Base-by-base conservation (phyloP, 257 asterid species). In the Ocimum tenuiflorum region DNA sequence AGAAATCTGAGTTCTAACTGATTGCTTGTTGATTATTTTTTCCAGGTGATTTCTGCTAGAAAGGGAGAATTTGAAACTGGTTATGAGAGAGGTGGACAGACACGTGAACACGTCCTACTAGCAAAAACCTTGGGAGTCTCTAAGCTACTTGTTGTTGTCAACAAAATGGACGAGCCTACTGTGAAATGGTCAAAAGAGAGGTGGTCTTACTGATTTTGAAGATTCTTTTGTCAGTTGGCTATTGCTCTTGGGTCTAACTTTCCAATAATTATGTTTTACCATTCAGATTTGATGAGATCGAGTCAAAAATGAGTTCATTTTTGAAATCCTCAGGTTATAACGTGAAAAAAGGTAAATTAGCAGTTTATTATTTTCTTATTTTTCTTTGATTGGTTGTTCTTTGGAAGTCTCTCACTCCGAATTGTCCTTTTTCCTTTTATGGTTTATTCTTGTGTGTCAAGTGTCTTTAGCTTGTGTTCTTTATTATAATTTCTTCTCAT, bases 121-220 rank as follows among this genome's bases (percentile, higher is more conserved):
- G 99, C 99, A 41, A 94, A 90, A 81, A 94, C 99, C 29, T 79
- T 94, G 63, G 97, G 96, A 18, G 97, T 94, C 60, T 68, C 97
- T 59, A 94, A 88, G 88, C 83, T 94, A 69, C 80, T 94, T 43
- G 94, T 94, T 55, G 99, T 85, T 57, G 95, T 94, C 59, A 94
- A 94, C 81, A 94, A 94, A 78, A 94, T 94, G 99, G 99, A 90
- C 9, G 99, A 94, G n/a, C 95, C 90, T 72, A 94, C 97, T 49
- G 99, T 94, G 27, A 70, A 80, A 75, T 94, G 99, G 99, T 83
- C 97, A 41, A 90, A 86, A 82, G 96, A 88, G 76, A 94, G 99
- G 99, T 94, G 67, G n/a, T 66, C 66, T 58, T 19, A 19, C 4
- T 58, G 23, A 52, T 39, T 41, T 38, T 20, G 65, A 20, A 19